A percentile compares a stretch with the other conserved stretches of the same genome.
These are phyloP conservation scores for Dichotomocladium elegans DNA, from an alignment of 371 early-diverging fungal genomes.

Conservation along the genomic window DNA sequence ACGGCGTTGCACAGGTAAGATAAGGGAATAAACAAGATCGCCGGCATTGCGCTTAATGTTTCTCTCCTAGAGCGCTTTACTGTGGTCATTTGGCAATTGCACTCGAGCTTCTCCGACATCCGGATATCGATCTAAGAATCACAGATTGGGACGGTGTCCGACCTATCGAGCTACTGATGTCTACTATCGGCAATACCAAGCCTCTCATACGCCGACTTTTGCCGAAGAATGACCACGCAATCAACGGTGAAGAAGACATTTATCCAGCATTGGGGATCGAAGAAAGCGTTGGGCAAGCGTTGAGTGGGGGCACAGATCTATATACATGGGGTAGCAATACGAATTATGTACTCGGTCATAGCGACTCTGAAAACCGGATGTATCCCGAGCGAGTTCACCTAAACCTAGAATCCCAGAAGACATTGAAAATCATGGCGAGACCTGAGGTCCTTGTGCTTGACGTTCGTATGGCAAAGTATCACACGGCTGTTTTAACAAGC, in stretches of 20 bases:
- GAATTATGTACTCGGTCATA: conserved; percentile 66
- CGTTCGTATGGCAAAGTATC: conserved; percentile 68
- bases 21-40: background rate
- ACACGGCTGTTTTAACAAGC: conserved; percentile 60
- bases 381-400: conserved; percentile 64
- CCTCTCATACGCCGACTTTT: background rate
- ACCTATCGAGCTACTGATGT: conserved; percentile 27
- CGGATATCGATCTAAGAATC: conserved; percentile 52
- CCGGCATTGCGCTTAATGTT: background rate
- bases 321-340: conserved; percentile 80
- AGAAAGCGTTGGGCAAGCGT: too few species aligned
- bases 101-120: conserved; percentile 42
- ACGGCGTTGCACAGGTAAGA: conserved; percentile 65
- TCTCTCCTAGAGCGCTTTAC: conserved; percentile 48
- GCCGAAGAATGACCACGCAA: background rate
- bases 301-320: conserved; percentile 47
- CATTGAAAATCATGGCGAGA: conserved; percentile 17
- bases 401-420: conserved; percentile 28
- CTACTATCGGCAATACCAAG: conserved; percentile 5
- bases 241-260: background rate
- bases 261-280: too few species aligned
- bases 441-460: conserved; percentile 30
- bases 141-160: conserved; percentile 36
- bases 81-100: conserved; percentile 63
- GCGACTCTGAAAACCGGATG: conserved; percentile 60